These are phyloP conservation scores for Polymyxa betae DNA, from an alignment of 208 protist species.

Conservation along the genomic window DNA sequence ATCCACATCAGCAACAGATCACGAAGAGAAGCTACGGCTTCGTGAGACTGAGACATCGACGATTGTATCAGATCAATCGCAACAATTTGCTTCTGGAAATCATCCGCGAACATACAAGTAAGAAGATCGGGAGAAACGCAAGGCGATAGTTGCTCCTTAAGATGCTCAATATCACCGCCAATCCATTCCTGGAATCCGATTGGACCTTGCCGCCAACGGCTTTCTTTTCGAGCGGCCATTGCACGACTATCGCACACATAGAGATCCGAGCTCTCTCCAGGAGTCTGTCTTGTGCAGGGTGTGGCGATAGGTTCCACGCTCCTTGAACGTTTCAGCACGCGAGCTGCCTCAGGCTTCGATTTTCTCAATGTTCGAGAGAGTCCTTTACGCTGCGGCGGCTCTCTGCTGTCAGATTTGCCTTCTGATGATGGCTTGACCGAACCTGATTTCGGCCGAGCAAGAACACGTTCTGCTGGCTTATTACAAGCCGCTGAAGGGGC, in stretches of 20 bases:
- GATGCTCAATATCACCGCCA: background rate
- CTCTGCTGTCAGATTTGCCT: background rate
- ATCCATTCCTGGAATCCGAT: constrained; percentile 31
- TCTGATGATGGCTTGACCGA: background rate
- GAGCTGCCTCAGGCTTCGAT: background rate
- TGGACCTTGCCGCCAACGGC: background rate
- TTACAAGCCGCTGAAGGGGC: background rate
- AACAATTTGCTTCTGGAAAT: constrained; percentile 45
- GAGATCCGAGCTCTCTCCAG: background rate
- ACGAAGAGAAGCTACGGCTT: background rate
- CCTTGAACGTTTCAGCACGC: background rate
- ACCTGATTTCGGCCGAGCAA: background rate
- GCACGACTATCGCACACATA: background rate
- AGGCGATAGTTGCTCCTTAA: background rate
- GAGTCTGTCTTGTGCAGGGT: background rate
- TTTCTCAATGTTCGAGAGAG: constrained; percentile 20
- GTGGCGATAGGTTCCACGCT: constrained; percentile 30
- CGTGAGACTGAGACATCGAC: background rate
- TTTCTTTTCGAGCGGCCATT: background rate
- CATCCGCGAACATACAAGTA: background rate
- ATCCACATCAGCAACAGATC: constrained; percentile 44
- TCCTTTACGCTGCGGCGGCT: background rate
- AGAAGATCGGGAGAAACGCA: background rate
- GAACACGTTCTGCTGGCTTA: background rate
- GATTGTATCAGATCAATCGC: constrained; percentile 4